Base-by-base conservation (phyloP, 2,329 filamentous ascomycete genomes). In the Diaporthe sp. region DNA sequence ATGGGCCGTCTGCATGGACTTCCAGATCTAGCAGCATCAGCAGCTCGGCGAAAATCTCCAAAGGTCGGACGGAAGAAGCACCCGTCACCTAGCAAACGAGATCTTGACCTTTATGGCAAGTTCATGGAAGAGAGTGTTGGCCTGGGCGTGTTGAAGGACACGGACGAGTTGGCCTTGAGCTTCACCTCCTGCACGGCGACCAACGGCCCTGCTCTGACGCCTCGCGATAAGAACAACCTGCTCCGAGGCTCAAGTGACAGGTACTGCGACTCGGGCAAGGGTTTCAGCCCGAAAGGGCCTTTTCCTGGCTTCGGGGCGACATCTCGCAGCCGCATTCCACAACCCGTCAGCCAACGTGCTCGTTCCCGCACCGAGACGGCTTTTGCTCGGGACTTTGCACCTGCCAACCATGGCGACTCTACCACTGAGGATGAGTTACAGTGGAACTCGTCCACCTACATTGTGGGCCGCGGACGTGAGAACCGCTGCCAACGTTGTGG, bases 1-100 rank as follows among this genome's bases (percentile, higher is more conserved):
- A 71, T 73, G 25, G 70, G 61, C 9, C 63, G 70, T n/a, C 71
- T 69, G 22, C 27, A 69, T 77, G 78, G 53, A 12, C 59, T 32
- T 5, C 58, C 71, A 1, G 27, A 56, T 7, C n/a, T 75, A 25
- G 47, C 68, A 13, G 27, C 61, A 44, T 61, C 70, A 12, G 58
- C 51, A 17, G 44, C 55, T 27, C 68, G 68, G 4, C 53, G 35
- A 19, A 68, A 35, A 22, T 37, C 19, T 4, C 61, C 50, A 17
- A 30, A 37, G 4, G 25, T 72, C 17, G 55, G 71, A 22, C 50
- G 58, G 22, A 87, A 87, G 79, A 87, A 86, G 72, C 85, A 87
- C 51, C 85, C 85, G 8, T 86, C 85, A 3, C 85, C 85, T 3
- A 85, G 82, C 78, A 86, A 86, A 73, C 79, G 80, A 39, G 82